Evolutionary conservation across 768 basidiomycete species (phyloP), one percentile per base, ranked within the genome.

Genomic region (Trametes sanguinea): DNA sequence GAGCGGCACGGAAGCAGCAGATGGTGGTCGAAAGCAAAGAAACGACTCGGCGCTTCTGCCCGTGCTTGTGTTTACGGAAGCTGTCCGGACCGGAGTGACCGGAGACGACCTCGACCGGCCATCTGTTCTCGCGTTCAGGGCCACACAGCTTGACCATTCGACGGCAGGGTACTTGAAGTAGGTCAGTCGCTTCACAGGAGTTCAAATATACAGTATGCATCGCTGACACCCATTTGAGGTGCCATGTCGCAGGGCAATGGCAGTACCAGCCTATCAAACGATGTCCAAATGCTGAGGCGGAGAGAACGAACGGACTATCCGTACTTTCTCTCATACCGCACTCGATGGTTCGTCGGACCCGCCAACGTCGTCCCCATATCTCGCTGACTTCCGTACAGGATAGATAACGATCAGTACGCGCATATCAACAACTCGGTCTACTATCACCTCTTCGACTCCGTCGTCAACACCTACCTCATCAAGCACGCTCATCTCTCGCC

Each of bases 391-490:
- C 13, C 8, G 42, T 61, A n/a, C 64, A 93, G 91, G 91, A 89
- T 83, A 67, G 91, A 93, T 79, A 93, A 92, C 68, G 91, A 93
- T 77, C 90, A 92, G 67, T 93, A 93, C 69, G 80, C 83, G 11
- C 91, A 93, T 63, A 77, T 92, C 69, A 92, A 93, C 75, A 94
- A 93, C 73, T 80, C 88, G 0, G 76, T 91, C 14, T 94, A 92
- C 74, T 89, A 90, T 69, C 88, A 89, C 68, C 79, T 90, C 58
- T 90, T 92, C 74, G 92, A 93, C 75, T 90, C 90, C 4, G 77
- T 92, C 68, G 78, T 93, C 73, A 94, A 93, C 72, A 82, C 87
- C 8, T 94, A 90, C 73, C 84, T 92, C 63, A 85, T 91, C 40
- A 76, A 83, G 56, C 76, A 79, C 35, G 92, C 90, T 65, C 80